Evolutionary conservation across 2,329 filamentous ascomycete species (phyloP).

Genomic region (Pseudogymnoascus sp.): DNA sequence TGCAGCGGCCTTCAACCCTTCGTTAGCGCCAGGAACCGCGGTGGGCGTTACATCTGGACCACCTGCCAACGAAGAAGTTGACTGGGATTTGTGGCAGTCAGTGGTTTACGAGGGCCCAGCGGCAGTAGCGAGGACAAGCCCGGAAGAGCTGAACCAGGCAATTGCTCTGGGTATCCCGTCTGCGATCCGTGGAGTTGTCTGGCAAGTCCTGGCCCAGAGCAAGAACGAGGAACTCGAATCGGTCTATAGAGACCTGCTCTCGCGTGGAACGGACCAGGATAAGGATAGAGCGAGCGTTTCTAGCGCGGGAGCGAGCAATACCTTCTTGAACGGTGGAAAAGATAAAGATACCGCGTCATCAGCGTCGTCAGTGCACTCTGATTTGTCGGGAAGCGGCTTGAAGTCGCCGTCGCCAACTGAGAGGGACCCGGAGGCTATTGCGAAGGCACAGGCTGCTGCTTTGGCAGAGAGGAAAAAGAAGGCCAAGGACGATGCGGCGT

Average conservation of each 20-base stretch:
- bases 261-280: slow-evolving; percentile 74
- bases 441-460: slow-evolving; percentile 55
- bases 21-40: slow-evolving; percentile 74
- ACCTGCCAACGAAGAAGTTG: slow-evolving; percentile 68
- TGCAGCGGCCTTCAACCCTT: slow-evolving; percentile 57
- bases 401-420: slow-evolving; percentile 51
- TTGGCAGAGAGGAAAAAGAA: slow-evolving; percentile 66
- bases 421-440: slow-evolving; percentile 52
- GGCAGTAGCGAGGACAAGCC: slow-evolving; percentile 76
- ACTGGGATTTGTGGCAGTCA: slow-evolving; percentile 97
- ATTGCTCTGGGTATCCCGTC: slow-evolving; percentile 91
- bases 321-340: slow-evolving; percentile 46
- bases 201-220: slow-evolving; percentile 94
- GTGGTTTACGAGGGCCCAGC: slow-evolving; percentile 91
- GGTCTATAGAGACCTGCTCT: slow-evolving; percentile 75
- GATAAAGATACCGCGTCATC: slow-evolving; percentile 69
- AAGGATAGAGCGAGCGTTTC: slow-evolving; percentile 46
- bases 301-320: slow-evolving; percentile 37
- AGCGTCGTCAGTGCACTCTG: slow-evolving; percentile 76
- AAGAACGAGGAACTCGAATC: slow-evolving; percentile 84
- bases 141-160: slow-evolving; percentile 80
- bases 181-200: slow-evolving; percentile 94
- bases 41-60: slow-evolving; percentile 71
- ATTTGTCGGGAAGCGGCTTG: slow-evolving; percentile 54
- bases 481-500: slow-evolving; percentile 65